Evolutionary conservation across 2,329 filamentous ascomycete genomes (phyloP).

Genomic region (Dendrostoma leiphaemia): DNA sequence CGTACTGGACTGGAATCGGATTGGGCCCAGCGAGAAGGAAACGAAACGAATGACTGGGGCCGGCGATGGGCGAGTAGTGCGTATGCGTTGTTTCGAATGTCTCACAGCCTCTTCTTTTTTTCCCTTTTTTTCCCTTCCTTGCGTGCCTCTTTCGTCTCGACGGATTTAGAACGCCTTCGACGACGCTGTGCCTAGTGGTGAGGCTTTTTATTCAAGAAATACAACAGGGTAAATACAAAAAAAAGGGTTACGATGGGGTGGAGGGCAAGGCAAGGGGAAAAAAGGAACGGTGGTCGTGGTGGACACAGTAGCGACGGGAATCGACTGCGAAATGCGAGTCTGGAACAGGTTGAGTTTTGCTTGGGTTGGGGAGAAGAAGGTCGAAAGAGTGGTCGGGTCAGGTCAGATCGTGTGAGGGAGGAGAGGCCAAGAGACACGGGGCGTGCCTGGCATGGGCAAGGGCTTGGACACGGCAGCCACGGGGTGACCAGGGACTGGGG

Average conservation of each 20-base stretch:
- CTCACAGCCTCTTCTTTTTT: neutral
- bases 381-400: neutral
- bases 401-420: slow-evolving; percentile 11
- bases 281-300: slow-evolving; percentile 11
- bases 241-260: slow-evolving; percentile 6
- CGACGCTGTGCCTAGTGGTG: neutral
- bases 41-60: neutral
- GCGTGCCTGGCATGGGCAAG: too few relatives aligned
- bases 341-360: neutral
- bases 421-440: neutral
- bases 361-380: neutral
- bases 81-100: slow-evolving; percentile 3
- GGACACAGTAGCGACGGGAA: neutral
- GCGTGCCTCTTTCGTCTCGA: neutral
- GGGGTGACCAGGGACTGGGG: neutral
- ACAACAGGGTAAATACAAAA: neutral
- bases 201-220: slow-evolving; percentile 1
- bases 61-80: slow-evolving; percentile 4
- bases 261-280: slow-evolving; percentile 2
- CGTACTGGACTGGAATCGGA: neutral
- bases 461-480: too few relatives aligned
- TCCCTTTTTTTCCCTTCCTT: neutral
- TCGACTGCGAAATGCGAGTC: neutral
- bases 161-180: neutral
- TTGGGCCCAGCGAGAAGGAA: neutral